Evolutionary conservation across 208 protist genomes (phyloP).

Genomic region (Wallacemonas rigidus): DNA sequence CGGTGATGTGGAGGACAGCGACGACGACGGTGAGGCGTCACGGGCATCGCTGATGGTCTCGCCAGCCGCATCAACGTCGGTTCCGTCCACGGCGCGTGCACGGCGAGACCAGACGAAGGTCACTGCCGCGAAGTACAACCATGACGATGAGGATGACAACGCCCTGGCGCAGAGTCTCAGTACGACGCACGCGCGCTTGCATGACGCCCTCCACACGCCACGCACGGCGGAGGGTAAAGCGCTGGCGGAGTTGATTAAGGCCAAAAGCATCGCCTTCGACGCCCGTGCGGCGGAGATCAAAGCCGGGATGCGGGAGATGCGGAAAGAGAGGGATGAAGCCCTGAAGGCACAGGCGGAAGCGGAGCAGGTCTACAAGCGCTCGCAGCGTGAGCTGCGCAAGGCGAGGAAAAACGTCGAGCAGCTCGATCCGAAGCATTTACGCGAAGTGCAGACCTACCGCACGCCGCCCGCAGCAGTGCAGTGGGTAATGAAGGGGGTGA

Average conservation of each 20-base stretch:
- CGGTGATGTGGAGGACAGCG: neutral
- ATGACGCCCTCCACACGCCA: slow-evolving; percentile 1
- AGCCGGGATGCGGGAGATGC: slow-evolving; percentile 21
- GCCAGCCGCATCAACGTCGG: too few species aligned
- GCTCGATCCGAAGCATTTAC: slow-evolving; percentile 46
- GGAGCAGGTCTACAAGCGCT: slow-evolving; percentile 24
- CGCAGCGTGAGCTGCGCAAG: slow-evolving; percentile 34
- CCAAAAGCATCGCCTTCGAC: slow-evolving; percentile 27
- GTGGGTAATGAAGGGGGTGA: slow-evolving; percentile 64
- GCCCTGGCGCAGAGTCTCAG: slow-evolving; percentile 23
- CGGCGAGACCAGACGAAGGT: too few species aligned
- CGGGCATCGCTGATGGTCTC: too few species aligned
- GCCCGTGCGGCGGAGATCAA: slow-evolving; percentile 14
- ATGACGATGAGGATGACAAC: neutral
- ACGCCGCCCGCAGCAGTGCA: slow-evolving; percentile 65
- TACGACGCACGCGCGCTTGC: slow-evolving; percentile 22
- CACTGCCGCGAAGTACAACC: neutral
- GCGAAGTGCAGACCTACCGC: slow-evolving; percentile 70
- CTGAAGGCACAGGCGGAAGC: slow-evolving; percentile 23
- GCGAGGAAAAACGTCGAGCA: slow-evolving; percentile 46
- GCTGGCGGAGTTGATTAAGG: slow-evolving; percentile 22
- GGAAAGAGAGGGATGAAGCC: slow-evolving; percentile 25
- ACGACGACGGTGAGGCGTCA: too few species aligned
- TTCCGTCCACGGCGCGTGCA: too few species aligned
- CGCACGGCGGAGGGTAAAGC: neutral